Conservation (phyloP, 768 basidiomycete genomes). For the Butyriboletus loyo region DNA sequence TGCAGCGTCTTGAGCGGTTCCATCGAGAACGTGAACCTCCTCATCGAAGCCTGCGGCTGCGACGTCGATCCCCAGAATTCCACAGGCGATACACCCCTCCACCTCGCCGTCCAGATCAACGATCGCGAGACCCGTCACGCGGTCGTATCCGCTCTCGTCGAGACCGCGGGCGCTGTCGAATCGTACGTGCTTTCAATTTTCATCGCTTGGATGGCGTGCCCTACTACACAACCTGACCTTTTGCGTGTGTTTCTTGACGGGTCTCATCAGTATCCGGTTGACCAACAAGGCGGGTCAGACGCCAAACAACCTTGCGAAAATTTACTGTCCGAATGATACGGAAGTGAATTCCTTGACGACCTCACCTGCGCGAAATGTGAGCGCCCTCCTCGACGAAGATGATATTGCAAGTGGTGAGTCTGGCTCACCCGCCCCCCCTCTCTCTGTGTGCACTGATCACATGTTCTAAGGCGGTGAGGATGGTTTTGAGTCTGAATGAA, state of each 20-base stretch:
- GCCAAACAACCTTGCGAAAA: conserved; percentile 21
- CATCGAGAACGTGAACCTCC: conserved; percentile 18
- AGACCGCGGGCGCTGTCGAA: conserved; percentile 21
- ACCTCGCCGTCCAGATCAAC: conserved; percentile 24
- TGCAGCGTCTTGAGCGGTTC: conserved; percentile 16
- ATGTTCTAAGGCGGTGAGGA: conserved; percentile 4
- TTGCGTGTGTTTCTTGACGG: not conserved
- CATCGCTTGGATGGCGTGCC: not conserved
- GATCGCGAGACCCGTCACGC: conserved; percentile 11
- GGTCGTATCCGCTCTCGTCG: conserved; percentile 24
- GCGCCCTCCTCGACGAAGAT: conserved; percentile 1
- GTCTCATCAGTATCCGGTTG: conserved; percentile 18
- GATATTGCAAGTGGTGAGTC: conserved; percentile 24
- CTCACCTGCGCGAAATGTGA: conserved; percentile 15
- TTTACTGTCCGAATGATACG: conserved; percentile 18
- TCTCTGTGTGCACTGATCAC: not conserved
- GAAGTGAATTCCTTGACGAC: conserved; percentile 17
- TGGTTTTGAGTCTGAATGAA: not conserved
- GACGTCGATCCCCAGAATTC: conserved; percentile 28
- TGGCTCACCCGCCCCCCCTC: not conserved
- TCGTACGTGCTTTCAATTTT: conserved; percentile 15
- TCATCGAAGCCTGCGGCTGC: conserved; percentile 27
- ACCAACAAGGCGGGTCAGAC: conserved; percentile 28
- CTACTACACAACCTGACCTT: not conserved
- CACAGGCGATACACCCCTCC: conserved; percentile 26